These are phyloP conservation scores for Dipteronia dyeriana DNA, from an alignment of 345 rosid genomes.

Conservation along the genomic window DNA sequence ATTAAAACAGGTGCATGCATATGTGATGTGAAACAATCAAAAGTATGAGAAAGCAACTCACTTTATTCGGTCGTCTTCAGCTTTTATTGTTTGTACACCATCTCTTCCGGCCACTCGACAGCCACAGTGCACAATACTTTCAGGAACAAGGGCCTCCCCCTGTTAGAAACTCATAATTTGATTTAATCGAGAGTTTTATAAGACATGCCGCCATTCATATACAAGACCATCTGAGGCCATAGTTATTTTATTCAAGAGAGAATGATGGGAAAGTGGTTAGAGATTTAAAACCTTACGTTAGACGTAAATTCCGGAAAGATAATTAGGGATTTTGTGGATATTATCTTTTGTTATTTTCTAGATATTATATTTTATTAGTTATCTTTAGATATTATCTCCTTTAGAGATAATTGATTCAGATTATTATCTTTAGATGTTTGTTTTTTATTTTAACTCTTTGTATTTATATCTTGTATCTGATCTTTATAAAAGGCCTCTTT, in stretches of 20 bases:
- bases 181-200: conserved; percentile 2
- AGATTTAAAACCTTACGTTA: too few species aligned
- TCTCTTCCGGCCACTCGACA: conserved; percentile 66
- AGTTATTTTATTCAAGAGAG: neutral
- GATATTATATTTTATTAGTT: too few species aligned
- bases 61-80: conserved; percentile 73
- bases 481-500: too few species aligned
- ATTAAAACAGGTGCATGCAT: neutral
- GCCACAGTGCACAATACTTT: conserved; percentile 70
- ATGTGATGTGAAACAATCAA: neutral
- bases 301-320: too few species aligned
- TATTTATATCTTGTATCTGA: too few species aligned
- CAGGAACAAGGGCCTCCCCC: conserved; percentile 98
- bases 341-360: too few species aligned
- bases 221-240: neutral
- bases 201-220: neutral
- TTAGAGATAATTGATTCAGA: too few species aligned
- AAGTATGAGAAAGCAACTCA: conserved; percentile 25
- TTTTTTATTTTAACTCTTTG: too few species aligned
- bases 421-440: too few species aligned
- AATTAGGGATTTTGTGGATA: too few species aligned
- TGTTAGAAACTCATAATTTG: conserved; percentile 26
- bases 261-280: too few species aligned
- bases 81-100: conserved; percentile 60
- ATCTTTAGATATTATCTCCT: too few species aligned